Evolutionary conservation across 2,329 filamentous ascomycete genomes (phyloP).

Genomic region (Botryotinia calthae): DNA sequence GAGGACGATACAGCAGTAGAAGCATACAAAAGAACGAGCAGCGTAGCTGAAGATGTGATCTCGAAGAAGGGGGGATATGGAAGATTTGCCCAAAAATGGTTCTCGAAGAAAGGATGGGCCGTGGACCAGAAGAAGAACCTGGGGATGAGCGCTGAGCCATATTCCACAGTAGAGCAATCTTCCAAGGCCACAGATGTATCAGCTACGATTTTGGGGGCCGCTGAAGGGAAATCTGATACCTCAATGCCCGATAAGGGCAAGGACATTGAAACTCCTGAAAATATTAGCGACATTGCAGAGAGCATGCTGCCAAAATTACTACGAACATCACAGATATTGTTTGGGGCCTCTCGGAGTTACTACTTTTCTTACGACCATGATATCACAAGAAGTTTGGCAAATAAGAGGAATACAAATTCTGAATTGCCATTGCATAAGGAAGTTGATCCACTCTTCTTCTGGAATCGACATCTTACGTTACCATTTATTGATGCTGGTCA

Average conservation of each 20-base stretch:
- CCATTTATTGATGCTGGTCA: conserved; percentile 74
- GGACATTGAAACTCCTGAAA: neutral
- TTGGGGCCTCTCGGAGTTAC: conserved; percentile 79
- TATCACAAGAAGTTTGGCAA: conserved; percentile 66
- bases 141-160: conserved; percentile 56
- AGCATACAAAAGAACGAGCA: conserved; percentile 46
- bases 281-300: conserved; percentile 27
- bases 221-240: neutral
- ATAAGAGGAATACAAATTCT: conserved; percentile 42
- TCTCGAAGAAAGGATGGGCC: conserved; percentile 80
- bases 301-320: conserved; percentile 77
- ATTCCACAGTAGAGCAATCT: neutral
- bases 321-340: conserved; percentile 78
- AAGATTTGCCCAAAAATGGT: conserved; percentile 87
- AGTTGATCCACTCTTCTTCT: conserved; percentile 81
- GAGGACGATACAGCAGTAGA: conserved; percentile 39
- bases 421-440: conserved; percentile 65
- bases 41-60: conserved; percentile 86
- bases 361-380: conserved; percentile 96
- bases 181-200: neutral
- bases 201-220: neutral
- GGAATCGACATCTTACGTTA: conserved; percentile 75
- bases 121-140: conserved; percentile 66
- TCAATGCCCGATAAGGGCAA: neutral
- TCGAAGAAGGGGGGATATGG: conserved; percentile 80